phyloP scores from a whole-genome alignment of 2,329 filamentous ascomycete genomes.

The Pestalotiopsis sp. region DNA sequence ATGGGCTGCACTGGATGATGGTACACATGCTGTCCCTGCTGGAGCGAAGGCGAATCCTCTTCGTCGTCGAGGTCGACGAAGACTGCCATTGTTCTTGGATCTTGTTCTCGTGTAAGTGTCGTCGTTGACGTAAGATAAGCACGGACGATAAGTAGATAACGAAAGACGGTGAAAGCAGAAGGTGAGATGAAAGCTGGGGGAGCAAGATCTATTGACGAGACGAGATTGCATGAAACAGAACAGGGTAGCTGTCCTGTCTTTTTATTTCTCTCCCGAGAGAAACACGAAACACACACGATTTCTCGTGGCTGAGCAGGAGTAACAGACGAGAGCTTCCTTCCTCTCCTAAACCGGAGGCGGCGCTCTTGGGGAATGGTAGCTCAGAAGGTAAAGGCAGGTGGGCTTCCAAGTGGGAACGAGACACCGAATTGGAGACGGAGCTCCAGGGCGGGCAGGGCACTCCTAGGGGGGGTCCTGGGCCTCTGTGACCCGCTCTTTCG shows the following conservation, averaged over 20 bases:
- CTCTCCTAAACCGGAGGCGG: slow-evolving; percentile 11
- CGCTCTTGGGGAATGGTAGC: background rate
- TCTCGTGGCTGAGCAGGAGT: slow-evolving; percentile 4
- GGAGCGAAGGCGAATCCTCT: slow-evolving; percentile 26
- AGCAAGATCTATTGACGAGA: background rate
- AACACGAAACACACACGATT: background rate
- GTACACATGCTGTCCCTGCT: slow-evolving; percentile 15
- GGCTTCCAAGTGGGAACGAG: slow-evolving; percentile 7
- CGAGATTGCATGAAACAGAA: background rate
- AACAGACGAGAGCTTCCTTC: slow-evolving; percentile 7
- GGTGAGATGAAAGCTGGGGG: background rate
- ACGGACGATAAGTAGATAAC: background rate
- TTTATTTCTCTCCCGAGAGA: background rate
- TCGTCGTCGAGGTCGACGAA: slow-evolving; percentile 38
- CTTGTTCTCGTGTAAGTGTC: background rate
- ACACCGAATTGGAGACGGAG: background rate
- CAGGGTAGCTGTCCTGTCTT: background rate
- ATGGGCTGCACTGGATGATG: slow-evolving; percentile 2
- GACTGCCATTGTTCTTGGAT: slow-evolving; percentile 29
- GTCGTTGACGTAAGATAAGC: slow-evolving; percentile 13
- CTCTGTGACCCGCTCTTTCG: slow-evolving; percentile 2
- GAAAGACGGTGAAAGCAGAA: background rate
- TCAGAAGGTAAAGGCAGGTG: slow-evolving; percentile 1
- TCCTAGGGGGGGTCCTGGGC: background rate
- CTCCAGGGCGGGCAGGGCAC: background rate